Percentiles rank a stretch among this genome's conserved stretches.
Evolutionary conservation across 306 rosid genomes (phyloP).

Genomic region (Cicer yamashitae): DNA sequence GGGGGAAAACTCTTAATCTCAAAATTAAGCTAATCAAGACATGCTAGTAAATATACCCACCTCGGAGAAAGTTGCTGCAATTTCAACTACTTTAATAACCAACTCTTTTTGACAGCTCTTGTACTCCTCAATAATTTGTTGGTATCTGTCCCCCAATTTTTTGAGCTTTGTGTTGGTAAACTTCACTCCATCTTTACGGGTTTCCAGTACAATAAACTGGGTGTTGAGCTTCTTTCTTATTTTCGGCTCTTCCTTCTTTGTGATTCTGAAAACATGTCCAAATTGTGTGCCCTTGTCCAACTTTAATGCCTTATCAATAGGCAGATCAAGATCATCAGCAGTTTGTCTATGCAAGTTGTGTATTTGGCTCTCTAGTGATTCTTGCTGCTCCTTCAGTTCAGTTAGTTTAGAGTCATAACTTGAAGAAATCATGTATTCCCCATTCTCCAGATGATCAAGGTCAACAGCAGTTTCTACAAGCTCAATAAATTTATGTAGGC

Average conservation of each 20-base stretch:
- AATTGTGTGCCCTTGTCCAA: constrained; percentile 90
- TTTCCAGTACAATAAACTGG: constrained; percentile 91
- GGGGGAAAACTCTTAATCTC: neutral
- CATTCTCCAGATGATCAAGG: constrained; percentile 92
- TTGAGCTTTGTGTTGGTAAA: constrained; percentile 93
- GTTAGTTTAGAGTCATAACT: constrained; percentile 76
- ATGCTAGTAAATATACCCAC: constrained; percentile 47
- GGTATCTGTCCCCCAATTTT: constrained; percentile 85
- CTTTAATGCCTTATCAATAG: constrained; percentile 82
- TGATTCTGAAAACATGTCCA: constrained; percentile 96
- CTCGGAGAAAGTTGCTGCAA: constrained; percentile 78
- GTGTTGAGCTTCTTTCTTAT: constrained; percentile 89
- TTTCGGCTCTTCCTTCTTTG: constrained; percentile 98
- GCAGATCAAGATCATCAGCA: constrained; percentile 86
- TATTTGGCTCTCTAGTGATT: constrained; percentile 72
- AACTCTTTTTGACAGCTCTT: constrained; percentile 82
- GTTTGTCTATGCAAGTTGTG: constrained; percentile 75
- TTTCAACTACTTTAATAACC: constrained; percentile 75
- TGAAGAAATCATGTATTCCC: constrained; percentile 93
- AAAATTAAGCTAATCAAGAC: constrained; percentile 2
- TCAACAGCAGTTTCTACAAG: constrained; percentile 90
- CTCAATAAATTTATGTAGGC: constrained; percentile 74
- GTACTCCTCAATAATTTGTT: constrained; percentile 80
- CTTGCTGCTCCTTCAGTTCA: constrained; percentile 72
- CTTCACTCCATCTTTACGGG: constrained; percentile 97